Base-by-base conservation (phyloP, 2,329 filamentous ascomycete species). In the Fusarium sp. region DNA sequence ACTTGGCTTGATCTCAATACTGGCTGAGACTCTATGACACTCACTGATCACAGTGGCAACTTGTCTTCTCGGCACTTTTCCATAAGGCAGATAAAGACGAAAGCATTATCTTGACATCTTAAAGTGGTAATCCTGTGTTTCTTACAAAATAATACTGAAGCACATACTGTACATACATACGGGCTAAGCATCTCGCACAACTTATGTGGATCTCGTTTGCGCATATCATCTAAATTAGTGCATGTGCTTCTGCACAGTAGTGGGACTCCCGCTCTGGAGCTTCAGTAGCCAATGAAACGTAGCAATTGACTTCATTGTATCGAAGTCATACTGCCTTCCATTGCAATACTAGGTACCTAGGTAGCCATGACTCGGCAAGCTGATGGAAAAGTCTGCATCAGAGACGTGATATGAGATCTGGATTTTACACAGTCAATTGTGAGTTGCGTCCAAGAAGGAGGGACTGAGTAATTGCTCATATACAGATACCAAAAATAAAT, bases 241-340 rank as follows among this genome's bases (percentile, higher is more conserved):
- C 46, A 32, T 32, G 27, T 22, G 24, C 43, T 38, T 29, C 59
- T 71, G 68, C 66, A 69, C 59, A 58, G 55, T 55, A 58, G 64
- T 63, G 68, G 68, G 55, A 57, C 51, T 70, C 59, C 68, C 64
- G 64, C 52, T 52, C 64, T 72, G 64, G 59, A 55, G 55, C 47
- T 54, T 14, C 47, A 16, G 44, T 11, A 42, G 8, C 59, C 68
- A 72, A 71, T 71, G n/a, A 62, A 43, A 65, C 24, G 24, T 16
- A 15, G 38, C 10, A 22, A 25, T 40, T 34, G 34, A 24, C 18
- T 43, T 46, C 24, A 16, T 27, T 30, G 15, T 20, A 44, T 54
- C 34, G 30, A 51, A 55, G 34, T 54, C 51, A 15, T 24, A 52
- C 34, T n/a, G n/a, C 42, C 24, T 53, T 29, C 27, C 27, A 10